Base-by-base conservation (phyloP, 2,329 filamentous ascomycete genomes). In the Phyllosticta citribraziliensis region DNA sequence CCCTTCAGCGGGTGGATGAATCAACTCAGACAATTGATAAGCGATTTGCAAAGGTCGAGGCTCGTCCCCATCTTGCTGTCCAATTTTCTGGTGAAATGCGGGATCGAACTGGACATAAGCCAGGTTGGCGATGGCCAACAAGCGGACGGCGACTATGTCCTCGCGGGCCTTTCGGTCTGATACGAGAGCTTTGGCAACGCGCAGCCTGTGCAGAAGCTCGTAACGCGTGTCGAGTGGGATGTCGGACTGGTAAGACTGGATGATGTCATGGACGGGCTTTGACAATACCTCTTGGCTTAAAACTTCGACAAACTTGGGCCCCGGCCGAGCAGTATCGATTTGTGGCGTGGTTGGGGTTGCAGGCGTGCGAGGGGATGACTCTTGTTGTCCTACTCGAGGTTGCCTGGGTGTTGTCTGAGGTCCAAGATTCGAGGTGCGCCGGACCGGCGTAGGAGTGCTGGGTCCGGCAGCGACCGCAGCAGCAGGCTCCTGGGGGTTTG, bases 11-110 rank as follows among this genome's bases (percentile, higher is more conserved):
- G 89, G 86, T 11, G 93, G 90, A 67, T 96, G 92, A 22, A 97
- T 88, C 62, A 99, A 79, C 72, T 97, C 93, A 19, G 90, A 89
- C 47, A 99, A 83, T 74, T 99, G 95, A 69, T 95, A 95, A 3
- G 91, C 87, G 24, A 99, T 80, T 73, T 99, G 94, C 64, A 91
- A 88, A 57, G 90, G 85, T 63, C 92, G 87, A 2, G 92, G 91
- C 73, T 96, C 91, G 68, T 97, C 93, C 47, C 85, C 84, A 70
- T 99, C 95, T 66, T 92, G 87, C 65, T 89, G 89, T 57, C 96
- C 81, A 52, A 97, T 84, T 72, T 90, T 93, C 64, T 93, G 88
- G 53, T 91, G 80, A 68, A 99, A 96, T n/a, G 85, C 84, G 3
- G 82, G 77, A 69, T 99, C 95, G 2, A 82, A 81, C 66, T 95